Conservation (phyloP, 352 stramenopile genomes). For the Phytophthora ohioensis region DNA sequence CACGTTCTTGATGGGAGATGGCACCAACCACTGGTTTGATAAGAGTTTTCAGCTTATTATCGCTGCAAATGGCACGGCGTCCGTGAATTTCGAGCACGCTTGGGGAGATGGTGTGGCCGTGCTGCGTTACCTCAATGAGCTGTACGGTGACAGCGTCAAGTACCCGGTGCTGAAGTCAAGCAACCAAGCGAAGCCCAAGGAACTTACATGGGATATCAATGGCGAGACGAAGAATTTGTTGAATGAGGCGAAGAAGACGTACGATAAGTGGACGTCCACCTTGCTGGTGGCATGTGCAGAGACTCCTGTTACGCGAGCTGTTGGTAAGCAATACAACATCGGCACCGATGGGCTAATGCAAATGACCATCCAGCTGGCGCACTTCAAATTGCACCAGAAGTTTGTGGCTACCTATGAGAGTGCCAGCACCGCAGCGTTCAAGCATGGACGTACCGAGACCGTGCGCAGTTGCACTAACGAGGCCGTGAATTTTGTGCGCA, state of each 20-base stretch:
- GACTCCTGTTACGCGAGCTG: constrained; percentile 71
- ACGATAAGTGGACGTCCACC: constrained; percentile 67
- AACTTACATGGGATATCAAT: constrained; percentile 74
- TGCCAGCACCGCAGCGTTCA: constrained; percentile 91
- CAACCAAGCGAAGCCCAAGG: constrained; percentile 36
- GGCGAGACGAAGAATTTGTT: constrained; percentile 67
- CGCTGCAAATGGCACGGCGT: constrained; percentile 78
- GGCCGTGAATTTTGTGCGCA: constrained; percentile 75
- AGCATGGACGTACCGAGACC: constrained; percentile 92
- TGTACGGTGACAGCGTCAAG: constrained; percentile 85
- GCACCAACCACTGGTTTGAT: constrained; percentile 92
- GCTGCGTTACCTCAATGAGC: constrained; percentile 90
- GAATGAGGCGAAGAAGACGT: constrained; percentile 72
- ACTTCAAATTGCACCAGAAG: constrained; percentile 83
- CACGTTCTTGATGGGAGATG: constrained; percentile 86
- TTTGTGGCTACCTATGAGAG: constrained; percentile 92
- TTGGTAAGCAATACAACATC: constrained; percentile 76
- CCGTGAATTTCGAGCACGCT: constrained; percentile 92
- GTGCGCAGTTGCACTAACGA: constrained; percentile 92
- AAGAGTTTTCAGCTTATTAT: constrained; percentile 94
- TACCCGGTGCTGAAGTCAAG: constrained; percentile 64
- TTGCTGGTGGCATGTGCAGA: constrained; percentile 81
- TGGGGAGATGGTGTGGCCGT: constrained; percentile 92
- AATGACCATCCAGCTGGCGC: constrained; percentile 91
- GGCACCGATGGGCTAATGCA: constrained; percentile 92